Base-by-base conservation (phyloP, 768 basidiomycete species). In the Lentinula boryana region DNA sequence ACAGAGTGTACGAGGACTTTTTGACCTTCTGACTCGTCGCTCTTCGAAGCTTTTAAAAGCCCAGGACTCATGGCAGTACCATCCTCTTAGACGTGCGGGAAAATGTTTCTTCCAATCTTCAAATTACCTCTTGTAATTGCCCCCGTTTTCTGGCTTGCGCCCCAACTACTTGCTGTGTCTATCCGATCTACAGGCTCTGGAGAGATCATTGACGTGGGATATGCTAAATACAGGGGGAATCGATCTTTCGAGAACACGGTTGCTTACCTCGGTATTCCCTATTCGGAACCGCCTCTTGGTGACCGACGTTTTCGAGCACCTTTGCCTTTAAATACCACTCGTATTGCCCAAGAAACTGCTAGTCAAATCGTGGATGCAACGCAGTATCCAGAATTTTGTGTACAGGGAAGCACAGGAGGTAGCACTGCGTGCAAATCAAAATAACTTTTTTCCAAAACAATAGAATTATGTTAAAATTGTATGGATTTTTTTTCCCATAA, bases 201-300 rank as follows among this genome's bases (percentile, higher is more conserved):
- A 6, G 65, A 72, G 60, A 70, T 83, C 32, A 78, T 85, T 40
- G 79, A 85, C 64, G 75, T 82, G 9, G 85, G 84, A 12, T 86
- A 88, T 61, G 83, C 82, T 0, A 77, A 73, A 56, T 88, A 85
- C 64, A 71, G 73, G 4, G 86, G 85, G 1, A 84, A 84, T 62
- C 71, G 72, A 7, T 77, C 80, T 1, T 80, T 72, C 63, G 76
- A 80, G 0, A 78, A 85, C 63, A 77, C 80, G 13, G 80, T 84
- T 13, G 82, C 83, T 0, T 87, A 80, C 66, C 73, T 87, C 27
- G 82, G 82, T 4, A 74, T 86, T 52, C 83, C 84, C 0, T 86
- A 84, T 68, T 84, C 82, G 23, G 82, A 85, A 65, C 81, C 84
- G 21, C 84, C 84, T 6, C 44, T 84, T 21, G 82, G 80, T 0